These are phyloP conservation scores for Helotiales sp. DNA, from an alignment of 2,329 filamentous ascomycete species.

Conservation along the genomic window DNA sequence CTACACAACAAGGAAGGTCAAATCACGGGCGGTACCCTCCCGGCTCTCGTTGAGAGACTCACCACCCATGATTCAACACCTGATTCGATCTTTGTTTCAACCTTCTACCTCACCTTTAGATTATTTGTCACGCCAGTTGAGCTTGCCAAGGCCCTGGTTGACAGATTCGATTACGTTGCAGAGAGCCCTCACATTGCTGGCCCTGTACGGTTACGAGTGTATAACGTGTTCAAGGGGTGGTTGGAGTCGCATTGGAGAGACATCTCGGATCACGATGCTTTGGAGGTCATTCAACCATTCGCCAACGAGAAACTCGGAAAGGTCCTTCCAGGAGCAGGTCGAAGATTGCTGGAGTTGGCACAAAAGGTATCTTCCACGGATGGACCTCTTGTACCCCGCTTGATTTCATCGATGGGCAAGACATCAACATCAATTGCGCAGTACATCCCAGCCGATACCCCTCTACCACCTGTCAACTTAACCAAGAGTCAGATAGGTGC, in stretches of 20 bases:
- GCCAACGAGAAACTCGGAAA: conserved; percentile 72
- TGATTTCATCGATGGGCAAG: conserved; percentile 87
- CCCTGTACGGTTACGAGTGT: conserved; percentile 87
- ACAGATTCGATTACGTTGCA: conserved; percentile 89
- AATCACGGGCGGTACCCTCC: conserved; percentile 88
- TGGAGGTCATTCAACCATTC: conserved; percentile 79
- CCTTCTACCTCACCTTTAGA: conserved; percentile 95
- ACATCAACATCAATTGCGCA: conserved; percentile 76
- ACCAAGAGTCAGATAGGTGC: conserved; percentile 77
- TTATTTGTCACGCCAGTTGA: conserved; percentile 84
- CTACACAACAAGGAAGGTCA: conserved; percentile 94
- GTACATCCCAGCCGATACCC: conserved; percentile 72
- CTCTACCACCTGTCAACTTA: conserved; percentile 71
- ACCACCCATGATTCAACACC: conserved; percentile 93
- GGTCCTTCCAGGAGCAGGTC: conserved; percentile 76
- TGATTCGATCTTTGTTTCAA: conserved; percentile 87
- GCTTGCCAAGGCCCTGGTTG: conserved; percentile 81
- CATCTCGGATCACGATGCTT: conserved; percentile 76
- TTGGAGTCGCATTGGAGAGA: conserved; percentile 94
- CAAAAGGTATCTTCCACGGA: conserved; percentile 77
- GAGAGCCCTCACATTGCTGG: conserved; percentile 75
- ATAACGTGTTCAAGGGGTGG: conserved; percentile 98
- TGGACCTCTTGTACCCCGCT: conserved; percentile 77
- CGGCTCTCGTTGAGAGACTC: conserved; percentile 90
- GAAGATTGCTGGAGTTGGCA: conserved; percentile 78